Base-by-base conservation (phyloP, 192 early-diverging fungal genomes). In the Coemansia sp. region DNA sequence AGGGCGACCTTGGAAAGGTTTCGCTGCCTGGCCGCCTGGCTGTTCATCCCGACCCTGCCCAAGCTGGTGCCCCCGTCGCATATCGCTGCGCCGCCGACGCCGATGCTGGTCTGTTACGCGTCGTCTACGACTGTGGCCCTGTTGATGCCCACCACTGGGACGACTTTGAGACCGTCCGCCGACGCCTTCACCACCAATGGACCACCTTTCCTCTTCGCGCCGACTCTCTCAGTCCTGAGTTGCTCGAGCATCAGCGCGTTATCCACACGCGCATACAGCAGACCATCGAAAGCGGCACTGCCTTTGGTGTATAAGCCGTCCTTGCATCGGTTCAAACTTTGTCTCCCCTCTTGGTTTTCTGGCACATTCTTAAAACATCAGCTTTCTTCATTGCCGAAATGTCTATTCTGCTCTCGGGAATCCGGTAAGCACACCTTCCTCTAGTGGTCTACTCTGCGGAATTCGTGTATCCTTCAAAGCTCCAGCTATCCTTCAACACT, bases 11-110 rank as follows among this genome's bases (percentile, higher is more conserved):
- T 0, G 74, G 67, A 23, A 95, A 95, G 67, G 80, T 84, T 44
- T 90, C 88, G 70, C 69, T 95, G 34, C 93, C 93, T 1, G 93
- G 93, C 8, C 41, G 24, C 24, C 74, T 82, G 32, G 64, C 75
- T 23, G 80, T 82, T 0, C 55, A 60, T 19, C 47, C 68, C 0
- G 71, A 74, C 47, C 52, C 69, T 0, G 28, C 51, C 19, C 68
- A 78, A 63, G 30, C 22, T 31, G 69, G 76, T 28, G 73, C 66
- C 1, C 79, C 74, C 19, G 74, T 82, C 9, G 74, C 62, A 3
- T 73, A 62, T 22, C 73, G 49, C 19, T 8, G 25, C 24, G 21
- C 73, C 0, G 10, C 69, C 7, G 75, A 69, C 41, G 51, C 69
- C 14, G 60, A 64, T 2, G 86, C 84, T 59, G 34, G 34, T 12